phyloP scores from a whole-genome alignment of 1,139 yeast genomes.

The Lodderomyces pseudojiufengensis region DNA sequence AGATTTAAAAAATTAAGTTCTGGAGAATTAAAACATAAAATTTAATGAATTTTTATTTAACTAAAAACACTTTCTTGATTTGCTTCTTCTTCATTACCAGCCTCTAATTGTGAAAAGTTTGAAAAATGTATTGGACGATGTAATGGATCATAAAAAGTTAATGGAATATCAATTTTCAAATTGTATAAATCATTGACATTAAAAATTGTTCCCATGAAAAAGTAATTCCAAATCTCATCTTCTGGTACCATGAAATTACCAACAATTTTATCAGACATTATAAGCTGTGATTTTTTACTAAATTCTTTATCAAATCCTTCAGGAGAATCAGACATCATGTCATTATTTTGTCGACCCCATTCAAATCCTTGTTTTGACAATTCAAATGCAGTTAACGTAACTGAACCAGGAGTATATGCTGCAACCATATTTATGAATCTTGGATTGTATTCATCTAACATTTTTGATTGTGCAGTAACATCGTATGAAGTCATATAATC shows the following conservation, averaged over 20 bases:
- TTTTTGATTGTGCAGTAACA: conserved; percentile 50
- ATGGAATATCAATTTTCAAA: conserved; percentile 73
- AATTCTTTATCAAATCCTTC: conserved; percentile 61
- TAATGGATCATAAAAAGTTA: conserved; percentile 75
- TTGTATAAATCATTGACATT: conserved; percentile 56
- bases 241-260: conserved; percentile 90
- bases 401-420: conserved; percentile 79
- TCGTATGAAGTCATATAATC: conserved; percentile 68
- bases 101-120: conserved; percentile 66
- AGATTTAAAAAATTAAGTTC: conserved; percentile 56
- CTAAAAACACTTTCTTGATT: conserved; percentile 71
- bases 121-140: conserved; percentile 90
- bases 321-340: conserved; percentile 50
- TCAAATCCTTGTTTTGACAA: conserved; percentile 61
- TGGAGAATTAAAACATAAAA: conserved; percentile 60
- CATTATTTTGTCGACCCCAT: conserved; percentile 75
- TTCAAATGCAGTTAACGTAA: conserved; percentile 66
- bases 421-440: conserved; percentile 59
- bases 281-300: conserved; percentile 63
- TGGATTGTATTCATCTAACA: conserved; percentile 24
- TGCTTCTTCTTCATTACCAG: conserved; percentile 54
- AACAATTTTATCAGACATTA: conserved; percentile 69
- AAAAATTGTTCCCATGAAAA: conserved; percentile 87
- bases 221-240: conserved; percentile 83
- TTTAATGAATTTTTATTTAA: conserved; percentile 25